Evolutionary conservation across 2,329 filamentous ascomycete species (phyloP), one percentile per base, ranked within the genome.

Genomic region (Dactylellina haptotyla): DNA sequence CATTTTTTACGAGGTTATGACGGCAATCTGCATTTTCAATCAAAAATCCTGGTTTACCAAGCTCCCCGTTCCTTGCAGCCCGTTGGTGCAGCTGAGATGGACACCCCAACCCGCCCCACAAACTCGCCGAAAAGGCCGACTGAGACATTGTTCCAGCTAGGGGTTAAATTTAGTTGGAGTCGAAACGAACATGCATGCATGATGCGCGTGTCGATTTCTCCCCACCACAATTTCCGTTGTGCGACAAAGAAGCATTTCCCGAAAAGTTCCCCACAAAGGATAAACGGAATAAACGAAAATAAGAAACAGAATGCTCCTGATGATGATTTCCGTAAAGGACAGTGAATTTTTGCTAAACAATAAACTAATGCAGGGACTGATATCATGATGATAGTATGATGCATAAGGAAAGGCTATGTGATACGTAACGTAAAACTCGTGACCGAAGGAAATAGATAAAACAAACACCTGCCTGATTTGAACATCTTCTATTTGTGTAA

Each of bases 381-480:
- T 37, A 67, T 67, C 43, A 45, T 67, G 30, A 41, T 43, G 32
- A 45, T 26, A 53, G 45, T 23, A 23, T 20, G 20, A 28, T 57
- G 53, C 53, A 57, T 43, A 41, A 28, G 26, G 41, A 18, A 43
- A 57, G 4, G 14, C 4, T 20, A 43, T 34, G 39, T 26, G 26
- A 14, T 53, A 59, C 32, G 16, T 67, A 23, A n/a, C n/a, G n/a
- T n/a, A n/a, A n/a, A 41, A 43, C 54, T 45, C n/a, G 25, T 63
- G 14, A 51, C 6, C 8, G 30, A n/a, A 50, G 23, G 20, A 46
- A 46, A 46, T 23, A 4, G 32, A 34, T 30, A 28, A 28, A 51
- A 43, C 45, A 53, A 51, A 43, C 45, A 53, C 53, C 63, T 51
- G 45, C 63, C 63, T 14, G 45, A 67, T 59, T 45, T 43, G 53